Conservation (phyloP, 176 grass and related monocot genomes). For the Carex littledalei region DNA sequence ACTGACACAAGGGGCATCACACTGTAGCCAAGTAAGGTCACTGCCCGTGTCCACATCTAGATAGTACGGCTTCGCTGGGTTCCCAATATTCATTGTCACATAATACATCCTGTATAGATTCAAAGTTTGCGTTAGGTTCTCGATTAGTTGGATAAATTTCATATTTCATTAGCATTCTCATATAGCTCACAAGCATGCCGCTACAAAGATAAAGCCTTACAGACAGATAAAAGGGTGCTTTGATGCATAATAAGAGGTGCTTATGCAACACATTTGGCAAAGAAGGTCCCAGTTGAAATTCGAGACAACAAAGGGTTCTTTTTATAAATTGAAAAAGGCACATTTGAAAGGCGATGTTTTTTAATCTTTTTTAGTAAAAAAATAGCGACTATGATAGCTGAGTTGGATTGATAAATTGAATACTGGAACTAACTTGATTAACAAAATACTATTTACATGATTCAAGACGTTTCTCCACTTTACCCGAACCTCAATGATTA, state of each 20-base stretch:
- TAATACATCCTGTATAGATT: conserved; percentile 50
- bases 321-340: background rate
- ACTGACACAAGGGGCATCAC: conserved; percentile 72
- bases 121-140: background rate
- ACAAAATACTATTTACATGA: background rate
- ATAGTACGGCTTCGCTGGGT: conserved; percentile 76
- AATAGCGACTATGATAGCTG: background rate
- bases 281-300: background rate
- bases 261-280: background rate
- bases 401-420: background rate
- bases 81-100: conserved; percentile 63
- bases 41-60: conserved; percentile 93
- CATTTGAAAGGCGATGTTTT: background rate
- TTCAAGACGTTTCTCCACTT: background rate
- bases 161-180: background rate
- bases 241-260: background rate
- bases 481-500: background rate
- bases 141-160: background rate
- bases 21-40: conserved; percentile 91
- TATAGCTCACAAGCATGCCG: background rate
- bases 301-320: background rate
- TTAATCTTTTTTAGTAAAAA: background rate
- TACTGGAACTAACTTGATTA: background rate
- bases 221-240: background rate
- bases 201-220: background rate